phyloP scores from a whole-genome alignment of 177 flowering plant genomes.

The Vitis hybrid region DNA sequence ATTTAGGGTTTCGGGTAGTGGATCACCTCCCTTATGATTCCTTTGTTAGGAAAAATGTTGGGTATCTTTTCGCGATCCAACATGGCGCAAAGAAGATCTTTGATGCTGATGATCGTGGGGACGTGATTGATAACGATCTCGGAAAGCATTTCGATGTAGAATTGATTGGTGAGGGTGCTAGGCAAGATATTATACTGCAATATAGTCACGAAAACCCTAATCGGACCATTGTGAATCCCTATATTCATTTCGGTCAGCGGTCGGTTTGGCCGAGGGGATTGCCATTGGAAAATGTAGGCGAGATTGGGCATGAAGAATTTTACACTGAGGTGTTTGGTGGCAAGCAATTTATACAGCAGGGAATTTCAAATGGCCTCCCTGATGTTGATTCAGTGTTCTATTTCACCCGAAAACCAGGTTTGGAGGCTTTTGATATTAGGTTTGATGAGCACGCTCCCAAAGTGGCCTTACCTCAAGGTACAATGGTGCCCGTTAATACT shows the following conservation, averaged over 20 bases:
- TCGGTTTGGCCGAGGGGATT: slow-evolving; percentile 98
- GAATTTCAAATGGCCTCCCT: slow-evolving; percentile 89
- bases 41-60: slow-evolving; percentile 76
- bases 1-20: slow-evolving; percentile 66
- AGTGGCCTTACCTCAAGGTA: slow-evolving; percentile 94
- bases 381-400: slow-evolving; percentile 98
- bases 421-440: slow-evolving; percentile 86
- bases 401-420: slow-evolving; percentile 74
- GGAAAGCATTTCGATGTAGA: slow-evolving; percentile 93
- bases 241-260: slow-evolving; percentile 93
- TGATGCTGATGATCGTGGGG: slow-evolving; percentile 87
- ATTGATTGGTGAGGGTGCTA: slow-evolving; percentile 72
- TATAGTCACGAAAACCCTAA: slow-evolving; percentile 84
- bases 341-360: slow-evolving; percentile 92
- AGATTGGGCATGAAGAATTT: slow-evolving; percentile 75
- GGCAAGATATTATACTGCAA: slow-evolving; percentile 74
- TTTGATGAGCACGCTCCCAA: slow-evolving; percentile 87
- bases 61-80: slow-evolving; percentile 92
- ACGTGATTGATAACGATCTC: slow-evolving; percentile 75
- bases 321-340: slow-evolving; percentile 91
- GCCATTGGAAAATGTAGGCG: slow-evolving; percentile 94
- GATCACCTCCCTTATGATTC: slow-evolving; percentile 88
- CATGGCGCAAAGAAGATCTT: slow-evolving; percentile 94
- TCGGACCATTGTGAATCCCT: slow-evolving; percentile 84
- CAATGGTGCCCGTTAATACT: slow-evolving; percentile 89